phyloP scores from a whole-genome alignment of 2,329 filamentous ascomycete genomes.

The Dactylellina parvicollis region DNA sequence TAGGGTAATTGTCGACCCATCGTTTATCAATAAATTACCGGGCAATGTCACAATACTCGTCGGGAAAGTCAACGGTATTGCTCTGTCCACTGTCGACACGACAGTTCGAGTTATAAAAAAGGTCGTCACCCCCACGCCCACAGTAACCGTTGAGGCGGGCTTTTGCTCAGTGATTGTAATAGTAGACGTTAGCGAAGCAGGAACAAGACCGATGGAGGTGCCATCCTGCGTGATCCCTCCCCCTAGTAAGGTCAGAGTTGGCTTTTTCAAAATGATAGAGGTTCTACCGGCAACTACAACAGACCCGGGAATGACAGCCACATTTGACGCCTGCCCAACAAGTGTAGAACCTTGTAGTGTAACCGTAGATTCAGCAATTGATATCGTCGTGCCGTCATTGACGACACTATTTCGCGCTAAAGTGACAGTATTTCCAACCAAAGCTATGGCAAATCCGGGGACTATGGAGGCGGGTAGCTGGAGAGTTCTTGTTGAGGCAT shows the following conservation, averaged over 20 bases:
- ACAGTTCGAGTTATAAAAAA: background rate
- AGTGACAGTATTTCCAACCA: background rate
- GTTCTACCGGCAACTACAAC: background rate
- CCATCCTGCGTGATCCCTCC: background rate
- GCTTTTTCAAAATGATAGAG: background rate
- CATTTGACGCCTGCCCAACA: background rate
- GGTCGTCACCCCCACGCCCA: background rate
- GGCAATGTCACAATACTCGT: background rate
- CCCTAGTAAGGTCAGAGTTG: background rate
- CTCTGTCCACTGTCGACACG: background rate
- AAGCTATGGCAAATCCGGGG: background rate
- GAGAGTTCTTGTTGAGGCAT: background rate
- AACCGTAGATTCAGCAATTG: background rate
- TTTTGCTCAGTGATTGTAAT: background rate
- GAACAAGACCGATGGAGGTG: background rate
- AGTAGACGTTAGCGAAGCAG: background rate
- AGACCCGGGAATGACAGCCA: background rate
- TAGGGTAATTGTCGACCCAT: background rate
- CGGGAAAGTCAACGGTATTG: background rate
- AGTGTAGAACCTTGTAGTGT: constrained; percentile 2
- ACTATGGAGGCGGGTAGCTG: background rate
- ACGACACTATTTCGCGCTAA: background rate
- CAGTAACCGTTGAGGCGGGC: background rate
- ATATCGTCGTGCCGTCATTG: background rate
- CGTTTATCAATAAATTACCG: background rate